Evolutionary conservation across 208 protist species (phyloP).

Genomic region (Wallacemonas collosoma): DNA sequence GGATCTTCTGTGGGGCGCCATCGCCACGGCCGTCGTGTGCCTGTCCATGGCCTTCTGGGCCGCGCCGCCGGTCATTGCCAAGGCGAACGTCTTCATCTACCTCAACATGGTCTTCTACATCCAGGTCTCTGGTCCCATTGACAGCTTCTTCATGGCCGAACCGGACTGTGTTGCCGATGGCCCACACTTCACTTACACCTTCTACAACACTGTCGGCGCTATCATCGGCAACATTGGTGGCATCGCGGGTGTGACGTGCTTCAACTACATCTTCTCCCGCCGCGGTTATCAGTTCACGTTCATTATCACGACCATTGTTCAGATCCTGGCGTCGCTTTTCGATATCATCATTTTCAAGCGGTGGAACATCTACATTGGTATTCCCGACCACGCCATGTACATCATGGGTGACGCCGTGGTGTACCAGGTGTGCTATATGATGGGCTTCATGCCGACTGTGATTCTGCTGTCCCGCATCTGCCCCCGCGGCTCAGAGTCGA

Average conservation of each 20-base stretch:
- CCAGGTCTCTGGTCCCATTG: conserved; percentile 34
- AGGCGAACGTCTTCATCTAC: conserved; percentile 47
- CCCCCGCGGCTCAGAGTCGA: conserved; percentile 45
- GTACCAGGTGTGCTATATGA: conserved; percentile 34
- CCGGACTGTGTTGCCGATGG: conserved; percentile 29
- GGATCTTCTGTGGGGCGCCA: conserved; percentile 16
- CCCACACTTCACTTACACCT: conserved; percentile 39
- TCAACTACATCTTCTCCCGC: conserved; percentile 33
- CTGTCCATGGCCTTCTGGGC: conserved; percentile 30
- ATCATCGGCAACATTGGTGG: conserved; percentile 33
- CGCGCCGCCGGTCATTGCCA: conserved; percentile 35
- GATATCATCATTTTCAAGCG: conserved; percentile 35
- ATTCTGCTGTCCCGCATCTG: conserved; percentile 44
- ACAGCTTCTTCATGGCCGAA: conserved; percentile 37
- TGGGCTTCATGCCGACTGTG: conserved; percentile 49
- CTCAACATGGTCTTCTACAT: conserved; percentile 40
- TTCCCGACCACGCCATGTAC: conserved; percentile 32
- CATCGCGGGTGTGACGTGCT: conserved; percentile 25
- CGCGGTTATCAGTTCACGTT: conserved; percentile 33
- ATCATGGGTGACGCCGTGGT: conserved; percentile 52
- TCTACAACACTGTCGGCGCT: conserved; percentile 34
- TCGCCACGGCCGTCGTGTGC: conserved; percentile 18
- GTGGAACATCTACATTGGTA: conserved; percentile 28
- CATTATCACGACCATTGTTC: conserved; percentile 26
- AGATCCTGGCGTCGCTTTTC: conserved; percentile 30